Base-by-base conservation (phyloP, 1,284 basidiomycete genomes). In the Filobasidium uniguttulatum region DNA sequence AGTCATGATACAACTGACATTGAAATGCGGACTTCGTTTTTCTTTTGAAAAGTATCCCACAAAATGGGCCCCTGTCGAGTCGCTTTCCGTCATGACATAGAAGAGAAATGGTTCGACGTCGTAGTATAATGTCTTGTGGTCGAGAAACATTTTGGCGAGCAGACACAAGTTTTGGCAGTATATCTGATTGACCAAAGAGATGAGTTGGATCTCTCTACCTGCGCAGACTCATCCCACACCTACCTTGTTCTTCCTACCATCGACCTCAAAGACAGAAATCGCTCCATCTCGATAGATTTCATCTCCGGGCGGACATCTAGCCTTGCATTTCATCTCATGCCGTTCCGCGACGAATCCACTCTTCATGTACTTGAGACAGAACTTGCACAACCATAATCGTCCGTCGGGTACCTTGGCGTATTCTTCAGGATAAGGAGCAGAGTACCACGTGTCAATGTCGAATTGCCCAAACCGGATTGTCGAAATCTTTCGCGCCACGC, bases 161-260 rank as follows among this genome's bases (percentile, higher is more conserved):
- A 99, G 75, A 70, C 94, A 98, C n/a, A 99, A 77, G 65, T 99
- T 97, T 67, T 98, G 94, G 66, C 94, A 98, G 69, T 97, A 99
- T 61, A 97, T 97, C 84, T 85, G 57, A 7, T 34, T 10, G 15
- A 19, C 52, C 7, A 41, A 26, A 19, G 40, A 53, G 35, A 35
- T 33, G 53, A 55, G 30, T 3, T 38, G 14, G 8, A 8, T 8
- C 25, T 43, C 14, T 28, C 31, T n/a, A 33, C 3, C 9, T n/a
- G 8, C 14, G 10, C 20, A 28, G 12, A 25, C 7, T 12, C n/a
- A 12, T 30, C 29, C 12, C 6, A 17, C 5, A 23, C 30, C 45
- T 51, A 82, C 83, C 76, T 97, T 98, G 75, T 96, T 96, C 73
- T 90, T 90, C 57, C 93, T 77, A 38, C 94, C 94, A 65, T 98